Conservation (phyloP, 345 rosid genomes). For the Populus tremula region DNA sequence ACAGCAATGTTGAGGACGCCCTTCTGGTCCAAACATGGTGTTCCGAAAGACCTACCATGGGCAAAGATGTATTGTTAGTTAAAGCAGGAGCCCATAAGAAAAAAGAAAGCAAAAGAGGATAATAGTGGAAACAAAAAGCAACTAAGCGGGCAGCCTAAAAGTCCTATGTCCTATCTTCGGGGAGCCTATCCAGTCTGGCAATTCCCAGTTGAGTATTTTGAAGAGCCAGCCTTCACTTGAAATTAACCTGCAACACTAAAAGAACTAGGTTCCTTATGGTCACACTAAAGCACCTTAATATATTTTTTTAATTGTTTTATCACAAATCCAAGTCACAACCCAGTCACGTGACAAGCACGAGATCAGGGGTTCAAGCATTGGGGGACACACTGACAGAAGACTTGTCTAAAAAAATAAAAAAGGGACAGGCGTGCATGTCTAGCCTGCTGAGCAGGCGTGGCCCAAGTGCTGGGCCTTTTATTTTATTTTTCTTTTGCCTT, state of each 20-base stretch:
- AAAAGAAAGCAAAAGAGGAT: not conserved
- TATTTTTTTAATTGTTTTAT: too few species aligned
- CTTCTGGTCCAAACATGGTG: conserved; percentile 99
- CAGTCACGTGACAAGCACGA: too few species aligned
- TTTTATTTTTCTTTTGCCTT: too few species aligned
- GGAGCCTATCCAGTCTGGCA: not conserved
- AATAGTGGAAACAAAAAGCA: not conserved
- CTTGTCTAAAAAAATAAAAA: too few species aligned
- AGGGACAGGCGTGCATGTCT: too few species aligned
- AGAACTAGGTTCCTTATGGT: too few species aligned
- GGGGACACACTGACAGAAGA: too few species aligned
- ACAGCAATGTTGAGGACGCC: conserved; percentile 99
- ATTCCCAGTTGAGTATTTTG: not conserved
- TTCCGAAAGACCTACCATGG: conserved; percentile 79
- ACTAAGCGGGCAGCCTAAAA: not conserved
- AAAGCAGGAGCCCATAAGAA: not conserved
- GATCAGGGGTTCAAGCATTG: too few species aligned
- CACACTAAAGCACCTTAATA: too few species aligned
- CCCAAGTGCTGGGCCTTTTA: too few species aligned
- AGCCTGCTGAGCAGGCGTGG: too few species aligned
- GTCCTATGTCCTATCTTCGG: not conserved
- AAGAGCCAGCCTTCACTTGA: not conserved
- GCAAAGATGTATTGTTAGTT: not conserved
- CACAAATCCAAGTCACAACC: too few species aligned
- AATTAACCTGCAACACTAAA: not conserved